phyloP scores from a whole-genome alignment of 768 basidiomycete species.

The Boletellus ananas region DNA sequence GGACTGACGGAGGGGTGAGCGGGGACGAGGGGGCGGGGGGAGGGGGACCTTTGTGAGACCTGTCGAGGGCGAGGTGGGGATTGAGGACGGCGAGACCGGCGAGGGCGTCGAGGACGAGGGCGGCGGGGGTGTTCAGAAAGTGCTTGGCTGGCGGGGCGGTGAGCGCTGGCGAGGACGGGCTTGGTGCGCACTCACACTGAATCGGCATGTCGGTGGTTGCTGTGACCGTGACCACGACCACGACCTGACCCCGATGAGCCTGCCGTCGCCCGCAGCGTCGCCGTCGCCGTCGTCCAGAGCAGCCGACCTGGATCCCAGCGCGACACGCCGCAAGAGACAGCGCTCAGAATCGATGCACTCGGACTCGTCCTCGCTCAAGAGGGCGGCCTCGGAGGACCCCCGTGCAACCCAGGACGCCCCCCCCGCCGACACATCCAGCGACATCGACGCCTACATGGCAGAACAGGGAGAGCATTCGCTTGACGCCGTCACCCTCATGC shows the following conservation, averaged over 20 bases:
- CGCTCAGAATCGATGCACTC: constrained; percentile 76
- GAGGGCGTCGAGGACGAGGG: constrained; percentile 77
- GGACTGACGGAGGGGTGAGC: constrained; percentile 39
- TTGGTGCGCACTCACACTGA: too few species aligned
- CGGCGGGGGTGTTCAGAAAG: constrained; percentile 66
- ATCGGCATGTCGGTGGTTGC: too few species aligned
- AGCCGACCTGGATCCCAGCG: constrained; percentile 32
- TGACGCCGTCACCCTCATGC: constrained; percentile 16
- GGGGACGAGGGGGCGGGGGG: neutral
- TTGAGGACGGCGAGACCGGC: constrained; percentile 69
- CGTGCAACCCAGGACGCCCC: constrained; percentile 18
- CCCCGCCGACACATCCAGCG: constrained; percentile 41
- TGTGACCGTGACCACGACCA: neutral
- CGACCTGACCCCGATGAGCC: constrained; percentile 35
- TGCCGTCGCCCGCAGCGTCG: constrained; percentile 40
- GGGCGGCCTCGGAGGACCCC: constrained; percentile 68
- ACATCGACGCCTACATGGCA: constrained; percentile 69
- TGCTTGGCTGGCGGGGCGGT: constrained; percentile 48
- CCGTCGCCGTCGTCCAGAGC: constrained; percentile 37
- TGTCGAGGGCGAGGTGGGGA: constrained; percentile 68
- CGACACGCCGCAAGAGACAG: constrained; percentile 57
- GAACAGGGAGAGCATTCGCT: constrained; percentile 45
- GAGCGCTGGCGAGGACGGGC: too few species aligned
- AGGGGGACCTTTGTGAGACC: constrained; percentile 58
- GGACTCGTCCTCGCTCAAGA: constrained; percentile 72